Conservation (phyloP, 2,329 filamentous ascomycete species). For the Fusarium mundagurra region DNA sequence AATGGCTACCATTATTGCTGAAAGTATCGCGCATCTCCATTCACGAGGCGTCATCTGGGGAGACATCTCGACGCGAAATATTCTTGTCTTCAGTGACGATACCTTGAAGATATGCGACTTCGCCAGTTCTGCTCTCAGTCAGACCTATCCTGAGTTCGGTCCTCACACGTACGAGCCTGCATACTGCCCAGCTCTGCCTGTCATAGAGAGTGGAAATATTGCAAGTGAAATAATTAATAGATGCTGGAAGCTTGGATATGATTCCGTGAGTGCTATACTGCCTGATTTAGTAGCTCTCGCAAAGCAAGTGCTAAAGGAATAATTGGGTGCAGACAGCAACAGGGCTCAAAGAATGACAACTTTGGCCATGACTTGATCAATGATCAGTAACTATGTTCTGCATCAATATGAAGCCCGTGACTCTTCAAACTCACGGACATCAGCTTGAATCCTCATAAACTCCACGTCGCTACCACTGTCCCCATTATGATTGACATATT, state of each 20-base stretch:
- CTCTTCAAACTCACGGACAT: not conserved
- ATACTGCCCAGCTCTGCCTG: not conserved
- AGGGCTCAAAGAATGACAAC: no score
- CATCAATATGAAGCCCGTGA: not conserved
- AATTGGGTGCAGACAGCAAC: not conserved
- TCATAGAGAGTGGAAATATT: not conserved
- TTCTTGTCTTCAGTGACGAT: not conserved
- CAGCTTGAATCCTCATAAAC: not conserved
- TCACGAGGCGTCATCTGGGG: not conserved
- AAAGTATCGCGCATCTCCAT: fast-evolving
- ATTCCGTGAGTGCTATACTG: not conserved
- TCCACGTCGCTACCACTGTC: not conserved
- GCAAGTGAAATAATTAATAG: fast-evolving
- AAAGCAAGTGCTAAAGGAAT: fast-evolving
- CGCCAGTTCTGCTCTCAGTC: not conserved
- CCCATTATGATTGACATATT: not conserved
- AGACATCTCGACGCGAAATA: not conserved
- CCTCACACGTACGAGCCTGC: not conserved
- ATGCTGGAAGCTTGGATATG: not conserved
- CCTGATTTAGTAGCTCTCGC: not conserved
- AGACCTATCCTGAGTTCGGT: not conserved
- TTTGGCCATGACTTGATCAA: no score
- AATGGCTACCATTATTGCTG: not conserved
- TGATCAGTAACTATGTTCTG: not conserved
- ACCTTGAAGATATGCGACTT: not conserved